phyloP scores from a whole-genome alignment of 2,329 filamentous ascomycete species.

The Colletotrichum kahawae region DNA sequence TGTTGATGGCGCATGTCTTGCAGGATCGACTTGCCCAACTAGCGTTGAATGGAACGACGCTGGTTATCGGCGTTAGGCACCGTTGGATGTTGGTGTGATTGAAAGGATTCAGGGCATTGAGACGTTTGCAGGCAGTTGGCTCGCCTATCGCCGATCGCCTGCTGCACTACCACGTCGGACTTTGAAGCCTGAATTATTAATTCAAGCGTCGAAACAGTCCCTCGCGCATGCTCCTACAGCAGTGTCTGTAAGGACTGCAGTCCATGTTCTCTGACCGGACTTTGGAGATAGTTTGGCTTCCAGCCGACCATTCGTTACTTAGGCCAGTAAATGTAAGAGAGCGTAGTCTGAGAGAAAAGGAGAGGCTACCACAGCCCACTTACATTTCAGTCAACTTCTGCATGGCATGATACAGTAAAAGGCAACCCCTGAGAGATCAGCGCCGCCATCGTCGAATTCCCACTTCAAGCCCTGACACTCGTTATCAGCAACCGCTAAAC shows the following conservation, averaged over 20 bases:
- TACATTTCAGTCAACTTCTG: not conserved
- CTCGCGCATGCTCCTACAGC: not conserved
- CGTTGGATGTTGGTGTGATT: not conserved
- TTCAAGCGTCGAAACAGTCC: not conserved
- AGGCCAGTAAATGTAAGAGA: not conserved
- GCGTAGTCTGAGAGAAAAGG: not conserved
- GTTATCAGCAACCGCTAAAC: not conserved
- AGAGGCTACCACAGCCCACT: not conserved
- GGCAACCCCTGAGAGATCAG: not conserved
- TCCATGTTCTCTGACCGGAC: not conserved
- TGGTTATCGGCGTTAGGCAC: not conserved
- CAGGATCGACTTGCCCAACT: not conserved
- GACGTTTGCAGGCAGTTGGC: not conserved
- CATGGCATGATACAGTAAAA: not conserved
- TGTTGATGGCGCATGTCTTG: not conserved
- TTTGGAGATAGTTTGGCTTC: not conserved
- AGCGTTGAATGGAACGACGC: not conserved
- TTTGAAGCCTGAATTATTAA: not conserved
- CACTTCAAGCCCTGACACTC: not conserved
- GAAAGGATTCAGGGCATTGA: not conserved
- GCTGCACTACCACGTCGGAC: not conserved
- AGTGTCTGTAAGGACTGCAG: not conserved
- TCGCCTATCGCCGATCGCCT: not conserved
- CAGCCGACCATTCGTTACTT: not conserved
- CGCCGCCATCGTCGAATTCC: not conserved